Base-by-base conservation (phyloP, 768 basidiomycete species). In the Tricholoma bakamatsutake region DNA sequence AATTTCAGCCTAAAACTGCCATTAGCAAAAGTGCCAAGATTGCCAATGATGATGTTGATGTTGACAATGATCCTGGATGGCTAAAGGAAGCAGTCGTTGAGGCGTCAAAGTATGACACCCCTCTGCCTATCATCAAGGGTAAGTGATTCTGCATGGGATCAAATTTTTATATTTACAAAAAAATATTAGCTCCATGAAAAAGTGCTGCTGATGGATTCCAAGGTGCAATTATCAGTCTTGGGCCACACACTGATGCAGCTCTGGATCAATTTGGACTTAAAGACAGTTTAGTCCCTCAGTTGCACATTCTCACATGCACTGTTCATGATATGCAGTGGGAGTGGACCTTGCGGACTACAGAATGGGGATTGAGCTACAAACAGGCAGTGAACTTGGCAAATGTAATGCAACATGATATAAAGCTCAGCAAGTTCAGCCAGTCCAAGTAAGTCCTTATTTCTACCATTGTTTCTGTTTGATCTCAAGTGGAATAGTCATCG, bases 301-400 rank as follows among this genome's bases (percentile, higher is more conserved):
- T 56, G 21, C 39, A 39, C 17, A 50, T 17, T 6, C 43, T 59
- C n/a, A 50, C 37, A 11, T 11, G 27, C 21, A 52, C 39, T 21
- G 35, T 52, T 40, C 17, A 34, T 18, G 57, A 48, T 46, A 57
- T 39, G 7, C 17, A 45, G 40, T 59, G 58, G 58, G 51, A 56
- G 31, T 4, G n/a, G 24, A 48, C 17, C 15, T 47, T 57, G 21
- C 7, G 42, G 39, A 57, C 27, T 31, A 15, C 12, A 10, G 10
- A 51, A 1, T 52, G 56, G 56, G 56, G 56, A 13, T 42, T 57
- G n/a, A n/a, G n/a, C n/a, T n/a, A n/a, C n/a, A n/a, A n/a, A n/a
- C n/a, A n/a, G n/a, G n/a, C n/a, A n/a, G n/a, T n/a, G n/a, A n/a
- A 57, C 30, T 50, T 57, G 21, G 43, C 43, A 31, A 31, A 45